These are phyloP conservation scores for Aspergillus aculeatinus DNA, from an alignment of 2,329 filamentous ascomycete species.

Conservation along the genomic window DNA sequence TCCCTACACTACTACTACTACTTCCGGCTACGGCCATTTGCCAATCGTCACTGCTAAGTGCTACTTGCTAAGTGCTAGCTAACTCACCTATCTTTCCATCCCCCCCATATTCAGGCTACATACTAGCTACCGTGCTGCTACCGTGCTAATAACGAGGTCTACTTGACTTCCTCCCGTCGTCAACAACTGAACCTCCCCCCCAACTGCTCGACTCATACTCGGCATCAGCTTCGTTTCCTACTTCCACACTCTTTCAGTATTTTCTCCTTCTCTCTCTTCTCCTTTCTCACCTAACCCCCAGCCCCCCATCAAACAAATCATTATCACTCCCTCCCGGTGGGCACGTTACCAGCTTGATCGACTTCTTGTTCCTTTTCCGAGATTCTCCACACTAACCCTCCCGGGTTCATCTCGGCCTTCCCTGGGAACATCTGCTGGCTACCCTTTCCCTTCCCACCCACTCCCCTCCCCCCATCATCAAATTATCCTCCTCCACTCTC, in stretches of 20 bases:
- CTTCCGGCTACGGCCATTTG: slow-evolving; percentile 12
- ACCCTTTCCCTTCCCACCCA: slow-evolving; percentile 17
- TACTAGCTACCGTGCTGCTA: slow-evolving; percentile 1
- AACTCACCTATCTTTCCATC: neutral
- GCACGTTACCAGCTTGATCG: slow-evolving; percentile 10
- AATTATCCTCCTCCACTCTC: slow-evolving; percentile 5
- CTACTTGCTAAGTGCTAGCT: slow-evolving; percentile 6
- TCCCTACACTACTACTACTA: slow-evolving; percentile 5
- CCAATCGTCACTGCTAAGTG: slow-evolving; percentile 16
- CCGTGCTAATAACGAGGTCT: neutral
- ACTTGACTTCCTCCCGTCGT: slow-evolving; percentile 1
- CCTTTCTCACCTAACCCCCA: too few relatives aligned
- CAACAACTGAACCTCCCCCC: neutral
- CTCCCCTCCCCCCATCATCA: slow-evolving; percentile 17
- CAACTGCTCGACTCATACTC: neutral
- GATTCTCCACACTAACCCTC: slow-evolving; percentile 28
- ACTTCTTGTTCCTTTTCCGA: slow-evolving; percentile 19
- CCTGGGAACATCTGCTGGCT: slow-evolving; percentile 18
- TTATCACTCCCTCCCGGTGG: neutral
- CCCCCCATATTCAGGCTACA: too few relatives aligned
- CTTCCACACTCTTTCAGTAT: slow-evolving; percentile 1
- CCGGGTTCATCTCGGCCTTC: slow-evolving; percentile 25
- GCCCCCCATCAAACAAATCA: too few relatives aligned
- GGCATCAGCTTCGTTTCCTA: too few relatives aligned
- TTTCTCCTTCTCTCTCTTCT: neutral